Evolutionary conservation across 805 yeast species (phyloP), one percentile per base, ranked within the genome.

Genomic region (Zygosaccharomyces siamensis): DNA sequence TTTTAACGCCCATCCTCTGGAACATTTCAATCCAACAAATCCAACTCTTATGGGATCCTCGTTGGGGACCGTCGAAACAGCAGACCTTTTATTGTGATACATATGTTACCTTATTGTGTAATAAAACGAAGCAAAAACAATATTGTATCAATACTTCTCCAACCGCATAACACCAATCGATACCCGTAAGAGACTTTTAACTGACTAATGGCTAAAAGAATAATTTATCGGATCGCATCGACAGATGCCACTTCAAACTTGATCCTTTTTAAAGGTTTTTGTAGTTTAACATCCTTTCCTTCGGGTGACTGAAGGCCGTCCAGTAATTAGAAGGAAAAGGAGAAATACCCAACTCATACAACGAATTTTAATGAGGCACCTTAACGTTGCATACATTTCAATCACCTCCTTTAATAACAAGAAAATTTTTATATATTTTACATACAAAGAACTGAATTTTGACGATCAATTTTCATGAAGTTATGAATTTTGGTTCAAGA

Each of bases 1-100:
- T 52, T 63, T 63, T 7, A 59, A 48, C 7, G 66, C 66, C 66
- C 68, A 63, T 11, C 66, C 66, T 49, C 59, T 62, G 27, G 42
- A 38, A 12, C 52, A 47, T 3, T 57, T 48, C 21, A 63, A 40
- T 3, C 68, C 68, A 10, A 63, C 52, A 30, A 63, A 59, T 7
- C 68, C 68, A 10, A 63, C 61, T 30, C 61, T 46, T 7, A 53
- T 51, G 2, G 67, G 65, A 12, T 48, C 61, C n/a, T 63, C 54
- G 20, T 57, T 55, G 18, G 67, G 65, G 2, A 63, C 61, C 10
- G 66, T 63, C 2, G 67, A 61, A 4, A 63, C 63, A 6, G 63
- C 53, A 3, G 67, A 63, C 41, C 67, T 47, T 39, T 60, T 57
- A 43, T 61, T 59, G 43, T 61, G 56, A 35, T 61, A 58, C 63